Percentiles rank a stretch among this genome's conserved stretches.
phyloP scores from a whole-genome alignment of 2,329 filamentous ascomycete genomes.

The Cephalotrichum gorgonifer region DNA sequence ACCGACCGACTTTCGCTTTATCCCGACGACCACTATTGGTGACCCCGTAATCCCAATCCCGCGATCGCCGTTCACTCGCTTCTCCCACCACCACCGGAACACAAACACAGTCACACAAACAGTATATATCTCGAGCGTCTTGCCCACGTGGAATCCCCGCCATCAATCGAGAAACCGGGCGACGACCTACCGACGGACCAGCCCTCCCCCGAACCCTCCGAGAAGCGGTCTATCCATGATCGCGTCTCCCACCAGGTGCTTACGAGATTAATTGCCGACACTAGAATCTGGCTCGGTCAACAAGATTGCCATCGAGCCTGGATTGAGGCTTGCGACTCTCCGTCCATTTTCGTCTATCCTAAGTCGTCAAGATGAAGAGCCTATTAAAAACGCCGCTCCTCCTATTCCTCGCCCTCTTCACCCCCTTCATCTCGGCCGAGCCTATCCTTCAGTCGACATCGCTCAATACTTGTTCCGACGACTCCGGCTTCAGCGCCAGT shows the following conservation, averaged over 20 bases:
- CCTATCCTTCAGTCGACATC: conserved; percentile 71
- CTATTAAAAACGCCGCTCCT: conserved; percentile 32
- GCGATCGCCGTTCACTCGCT: not conserved
- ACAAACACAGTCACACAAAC: not conserved
- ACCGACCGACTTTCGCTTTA: not conserved
- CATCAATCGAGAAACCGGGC: no score
- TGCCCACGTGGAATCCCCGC: not conserved
- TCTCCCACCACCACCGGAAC: not conserved
- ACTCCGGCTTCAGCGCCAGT: conserved; percentile 78
- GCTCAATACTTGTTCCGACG: conserved; percentile 72
- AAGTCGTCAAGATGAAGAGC: conserved; percentile 32
- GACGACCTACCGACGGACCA: no score
- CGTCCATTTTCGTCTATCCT: not conserved
- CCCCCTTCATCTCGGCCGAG: conserved; percentile 40
- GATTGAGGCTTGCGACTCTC: not conserved
- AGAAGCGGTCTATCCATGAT: no score
- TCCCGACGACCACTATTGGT: not conserved
- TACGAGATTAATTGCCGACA: not conserved
- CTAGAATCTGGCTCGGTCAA: not conserved
- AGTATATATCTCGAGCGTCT: not conserved
- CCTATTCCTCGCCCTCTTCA: conserved; percentile 33
- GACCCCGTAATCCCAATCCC: not conserved
- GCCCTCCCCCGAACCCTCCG: no score
- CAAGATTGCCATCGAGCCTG: not conserved
- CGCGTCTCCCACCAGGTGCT: no score